Evolutionary conservation across 371 early-diverging fungal species (phyloP).

Genomic region (Agmasoma carcini): DNA sequence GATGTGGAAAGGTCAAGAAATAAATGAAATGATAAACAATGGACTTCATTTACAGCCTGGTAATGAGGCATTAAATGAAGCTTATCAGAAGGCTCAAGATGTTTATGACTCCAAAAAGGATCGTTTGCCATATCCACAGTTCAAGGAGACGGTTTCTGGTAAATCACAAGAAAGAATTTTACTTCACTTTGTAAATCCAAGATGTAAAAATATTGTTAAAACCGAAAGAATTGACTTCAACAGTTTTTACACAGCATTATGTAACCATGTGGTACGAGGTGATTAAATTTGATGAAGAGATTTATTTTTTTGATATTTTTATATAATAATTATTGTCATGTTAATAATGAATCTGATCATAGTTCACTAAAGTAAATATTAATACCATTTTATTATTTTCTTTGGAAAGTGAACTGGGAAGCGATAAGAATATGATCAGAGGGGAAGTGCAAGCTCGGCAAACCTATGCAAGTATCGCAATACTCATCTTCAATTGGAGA

Average conservation of each 20-base stretch:
- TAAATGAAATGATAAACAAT: slow-evolving; percentile 76
- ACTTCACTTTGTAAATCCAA: slow-evolving; percentile 88
- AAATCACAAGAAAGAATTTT: slow-evolving; percentile 97
- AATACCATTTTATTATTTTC: no score
- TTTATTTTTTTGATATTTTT: slow-evolving; percentile 7
- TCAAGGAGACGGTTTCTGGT: slow-evolving; percentile 82
- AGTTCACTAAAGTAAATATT: no score
- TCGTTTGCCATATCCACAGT: slow-evolving; percentile 91
- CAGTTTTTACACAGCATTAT: slow-evolving; percentile 51
- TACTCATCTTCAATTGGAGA: slow-evolving; percentile 67
- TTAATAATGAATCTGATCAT: not conserved
- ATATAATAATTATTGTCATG: not conserved
- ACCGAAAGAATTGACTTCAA: slow-evolving; percentile 55
- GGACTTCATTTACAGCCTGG: slow-evolving; percentile 71
- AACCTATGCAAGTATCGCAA: slow-evolving; percentile 66
- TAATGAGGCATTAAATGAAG: slow-evolving; percentile 66
- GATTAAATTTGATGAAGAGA: slow-evolving; percentile 21
- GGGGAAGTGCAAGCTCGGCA: slow-evolving; percentile 78
- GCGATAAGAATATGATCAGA: slow-evolving; percentile 59
- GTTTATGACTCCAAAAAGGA: slow-evolving; percentile 72
- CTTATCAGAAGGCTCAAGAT: slow-evolving; percentile 69
- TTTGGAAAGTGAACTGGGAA: slow-evolving; percentile 42
- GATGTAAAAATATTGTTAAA: slow-evolving; percentile 59
- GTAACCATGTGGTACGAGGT: slow-evolving; percentile 43
- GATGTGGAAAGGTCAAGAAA: slow-evolving; percentile 77